phyloP scores from a whole-genome alignment of 371 early-diverging fungal species.

The Mortierella sp. region DNA sequence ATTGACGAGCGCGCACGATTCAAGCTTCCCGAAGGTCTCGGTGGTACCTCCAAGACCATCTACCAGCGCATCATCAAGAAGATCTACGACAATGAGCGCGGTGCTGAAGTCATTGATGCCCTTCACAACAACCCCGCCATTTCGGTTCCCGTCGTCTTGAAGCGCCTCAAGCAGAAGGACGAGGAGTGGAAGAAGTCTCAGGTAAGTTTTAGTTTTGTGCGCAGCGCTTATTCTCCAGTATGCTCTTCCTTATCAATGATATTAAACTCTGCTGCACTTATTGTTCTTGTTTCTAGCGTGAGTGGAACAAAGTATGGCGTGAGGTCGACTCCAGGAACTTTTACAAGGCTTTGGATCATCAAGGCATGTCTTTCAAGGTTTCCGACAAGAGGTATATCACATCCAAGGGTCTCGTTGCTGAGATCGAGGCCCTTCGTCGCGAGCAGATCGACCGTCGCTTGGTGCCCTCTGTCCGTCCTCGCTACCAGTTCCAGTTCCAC shows the following conservation, averaged over 20 bases:
- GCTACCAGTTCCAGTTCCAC: conserved; percentile 74
- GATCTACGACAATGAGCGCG: conserved; percentile 91
- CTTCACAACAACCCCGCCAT: conserved; percentile 94
- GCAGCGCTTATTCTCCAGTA: background rate
- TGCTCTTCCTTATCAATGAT: background rate
- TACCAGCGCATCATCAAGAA: conserved; percentile 94
- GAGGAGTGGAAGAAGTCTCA: conserved; percentile 94
- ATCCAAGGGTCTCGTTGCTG: conserved; percentile 82
- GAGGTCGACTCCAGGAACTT: conserved; percentile 95
- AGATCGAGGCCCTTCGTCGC: conserved; percentile 86
- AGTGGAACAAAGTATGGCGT: conserved; percentile 97
- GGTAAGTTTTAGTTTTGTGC: conserved; percentile 40
- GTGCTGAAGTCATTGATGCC: conserved; percentile 92
- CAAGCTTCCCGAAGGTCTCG: conserved; percentile 82
- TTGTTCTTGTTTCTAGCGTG: conserved; percentile 68
- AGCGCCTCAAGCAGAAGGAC: conserved; percentile 97
- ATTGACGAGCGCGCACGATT: conserved; percentile 84
- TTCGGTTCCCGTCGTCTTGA: conserved; percentile 96
- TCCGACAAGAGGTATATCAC: conserved; percentile 90
- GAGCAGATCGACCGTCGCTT: conserved; percentile 61
- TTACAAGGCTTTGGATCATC: conserved; percentile 97
- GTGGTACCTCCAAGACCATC: conserved; percentile 87
- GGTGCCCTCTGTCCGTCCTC: conserved; percentile 51
- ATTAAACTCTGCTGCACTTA: background rate
- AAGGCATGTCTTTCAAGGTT: conserved; percentile 90